phyloP scores from a whole-genome alignment of 208 protist genomes.

The Acanthamoeba lenticulata region DNA sequence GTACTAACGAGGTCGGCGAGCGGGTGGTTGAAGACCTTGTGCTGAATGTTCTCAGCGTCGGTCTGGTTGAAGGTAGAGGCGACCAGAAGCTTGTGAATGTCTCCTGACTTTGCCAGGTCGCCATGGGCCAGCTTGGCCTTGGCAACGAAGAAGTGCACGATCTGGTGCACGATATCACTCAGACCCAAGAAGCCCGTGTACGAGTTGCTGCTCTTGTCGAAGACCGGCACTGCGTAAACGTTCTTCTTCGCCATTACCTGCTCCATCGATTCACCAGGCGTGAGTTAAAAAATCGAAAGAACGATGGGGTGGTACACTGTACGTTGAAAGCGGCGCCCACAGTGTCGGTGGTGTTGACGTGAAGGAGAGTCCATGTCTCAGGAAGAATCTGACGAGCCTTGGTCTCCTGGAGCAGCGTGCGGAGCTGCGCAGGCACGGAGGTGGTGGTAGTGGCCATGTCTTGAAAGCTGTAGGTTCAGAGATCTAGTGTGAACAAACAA shows the following conservation, averaged over 20 bases:
- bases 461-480: neutral
- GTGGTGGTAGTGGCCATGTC: neutral
- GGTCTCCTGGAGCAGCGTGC: neutral
- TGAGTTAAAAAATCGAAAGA: neutral
- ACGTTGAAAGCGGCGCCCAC: neutral
- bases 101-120: neutral
- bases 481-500: neutral
- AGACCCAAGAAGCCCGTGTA: neutral
- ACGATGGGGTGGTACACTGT: neutral
- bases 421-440: neutral
- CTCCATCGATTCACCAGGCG: neutral
- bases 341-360: neutral
- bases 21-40: slow-evolving; percentile 26
- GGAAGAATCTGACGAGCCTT: neutral
- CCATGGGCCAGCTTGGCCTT: slow-evolving; percentile 6
- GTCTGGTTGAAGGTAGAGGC: neutral
- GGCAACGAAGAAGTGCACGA: neutral
- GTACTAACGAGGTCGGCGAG: neutral
- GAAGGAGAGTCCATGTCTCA: neutral
- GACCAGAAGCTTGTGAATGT: neutral
- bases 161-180: neutral
- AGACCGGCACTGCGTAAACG: neutral
- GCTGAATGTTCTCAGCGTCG: neutral
- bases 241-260: neutral
- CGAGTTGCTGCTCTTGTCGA: neutral